Evolutionary conservation across 768 basidiomycete species (phyloP).

Genomic region (Agaricus subrufescens): DNA sequence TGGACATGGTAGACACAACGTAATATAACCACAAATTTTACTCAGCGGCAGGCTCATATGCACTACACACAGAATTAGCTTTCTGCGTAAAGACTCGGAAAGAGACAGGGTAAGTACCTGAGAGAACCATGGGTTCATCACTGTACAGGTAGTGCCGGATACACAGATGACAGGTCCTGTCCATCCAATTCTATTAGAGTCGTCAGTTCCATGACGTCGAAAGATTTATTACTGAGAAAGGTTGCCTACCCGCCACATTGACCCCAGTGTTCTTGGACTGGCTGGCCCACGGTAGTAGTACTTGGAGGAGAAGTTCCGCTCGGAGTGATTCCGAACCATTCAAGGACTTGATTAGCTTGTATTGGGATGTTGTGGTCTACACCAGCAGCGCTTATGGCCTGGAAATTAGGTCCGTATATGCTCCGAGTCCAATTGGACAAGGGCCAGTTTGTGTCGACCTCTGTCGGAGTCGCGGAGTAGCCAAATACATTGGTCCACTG

Average conservation of each 20-base stretch:
- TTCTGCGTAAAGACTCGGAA: not conserved
- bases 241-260: conserved; percentile 27
- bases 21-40: too few relatives aligned
- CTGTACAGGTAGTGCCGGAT: conserved; percentile 18
- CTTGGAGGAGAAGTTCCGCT: conserved; percentile 12
- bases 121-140: conserved; percentile 17
- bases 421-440: conserved; percentile 40
- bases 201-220: not conserved
- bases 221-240: conserved; percentile 1
- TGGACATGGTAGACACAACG: too few relatives aligned
- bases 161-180: conserved; percentile 22
- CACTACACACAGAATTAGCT: conserved; percentile 8
- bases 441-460: conserved; percentile 36
- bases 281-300: conserved; percentile 14
- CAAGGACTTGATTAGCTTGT: conserved; percentile 40
- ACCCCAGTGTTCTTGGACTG: conserved; percentile 19
- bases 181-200: conserved; percentile 20
- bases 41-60: not conserved
- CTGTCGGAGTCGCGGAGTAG: conserved; percentile 33
- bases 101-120: conserved; percentile 14
- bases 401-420: conserved; percentile 44
- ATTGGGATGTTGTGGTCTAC: conserved; percentile 51
- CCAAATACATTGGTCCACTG: conserved; percentile 56
- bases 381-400: conserved; percentile 42
- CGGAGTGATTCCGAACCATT: conserved; percentile 41